A percentile compares a stretch with the other conserved stretches of the same genome.
Evolutionary conservation across 345 rosid genomes (phyloP).

Genomic region (Gossypium turneri): DNA sequence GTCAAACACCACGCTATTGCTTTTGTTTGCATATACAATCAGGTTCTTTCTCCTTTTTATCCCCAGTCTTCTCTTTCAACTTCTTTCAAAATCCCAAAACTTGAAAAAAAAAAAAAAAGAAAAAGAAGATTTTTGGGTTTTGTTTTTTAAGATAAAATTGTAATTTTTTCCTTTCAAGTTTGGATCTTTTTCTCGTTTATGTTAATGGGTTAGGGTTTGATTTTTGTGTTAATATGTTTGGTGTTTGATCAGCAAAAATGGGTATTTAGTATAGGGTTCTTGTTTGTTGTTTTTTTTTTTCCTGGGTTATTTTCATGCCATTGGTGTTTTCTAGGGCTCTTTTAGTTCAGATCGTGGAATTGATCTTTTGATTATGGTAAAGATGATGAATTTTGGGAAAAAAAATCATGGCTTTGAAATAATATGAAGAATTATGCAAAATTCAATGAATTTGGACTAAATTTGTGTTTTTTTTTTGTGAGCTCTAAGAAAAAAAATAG

Average conservation of each 20-base stretch:
- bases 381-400: background rate
- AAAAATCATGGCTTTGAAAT: background rate
- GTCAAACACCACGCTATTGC: conserved; percentile 1
- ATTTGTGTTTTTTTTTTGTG: background rate
- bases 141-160: conserved; percentile 7
- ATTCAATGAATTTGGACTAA: background rate
- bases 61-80: background rate
- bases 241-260: conserved; percentile 15
- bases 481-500: background rate
- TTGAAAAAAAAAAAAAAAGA: background rate
- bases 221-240: background rate
- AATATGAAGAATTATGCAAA: background rate
- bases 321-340: background rate
- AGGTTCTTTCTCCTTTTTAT: conserved; percentile 9
- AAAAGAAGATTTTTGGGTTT: background rate
- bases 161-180: background rate
- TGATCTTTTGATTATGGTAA: background rate
- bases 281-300: background rate
- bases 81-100: background rate
- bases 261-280: conserved; percentile 10
- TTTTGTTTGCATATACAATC: conserved; percentile 24
- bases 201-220: conserved; percentile 9
- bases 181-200: background rate
- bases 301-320: background rate
- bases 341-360: conserved; percentile 15